Base-by-base conservation (phyloP, 768 basidiomycete genomes). In the Boletus vermiculosoides region DNA sequence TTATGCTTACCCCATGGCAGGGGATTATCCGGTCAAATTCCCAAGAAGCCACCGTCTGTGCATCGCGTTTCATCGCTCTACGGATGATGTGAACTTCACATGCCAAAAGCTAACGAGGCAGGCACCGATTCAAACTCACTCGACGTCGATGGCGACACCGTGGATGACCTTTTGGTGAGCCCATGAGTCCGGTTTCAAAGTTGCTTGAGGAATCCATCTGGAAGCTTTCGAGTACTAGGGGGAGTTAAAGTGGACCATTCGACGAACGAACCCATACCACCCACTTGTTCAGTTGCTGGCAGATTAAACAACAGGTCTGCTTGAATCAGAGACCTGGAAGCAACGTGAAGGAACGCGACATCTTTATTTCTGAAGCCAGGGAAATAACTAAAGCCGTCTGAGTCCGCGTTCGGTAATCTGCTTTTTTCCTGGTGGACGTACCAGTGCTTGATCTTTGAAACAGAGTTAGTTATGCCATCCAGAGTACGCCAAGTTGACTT, bases 221-320 rank as follows among this genome's bases (percentile, higher is more conserved):
- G 67, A 66, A 6, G 67, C 63, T 66, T 70, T 74, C 15, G 76
- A 76, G 59, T 78, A 78, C 77, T 78, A 41, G 45, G 9, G 4
- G 33, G 15, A 11, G 25, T 46, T 52, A 33, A 39, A 31, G 30
- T 40, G 1, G 22, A 50, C 15, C 1, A 34, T 18, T 11, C 11
- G 12, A 46, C 28, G 6, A 22, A 45, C 9, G 6, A 50, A 28
- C 7, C 7, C 33, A 5, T 31, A 12, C 2, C n/a, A 51, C 69
- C 50, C 31, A 84, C 85, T 74, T 94, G 92, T 71, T 95, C 92
- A 2, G 69, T 85, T 5, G 83, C 76, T 1, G 92, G 91, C 13
- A 95, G 75, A 73, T 94, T 94, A 76, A 92, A 83, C 3, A 95
- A 70, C 44, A 95, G 75, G 70, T 97, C 94, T 2, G 90, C 94